These are phyloP conservation scores for Emmonsiellopsis sp. DNA, from an alignment of 2,329 filamentous ascomycete genomes.

Conservation along the genomic window DNA sequence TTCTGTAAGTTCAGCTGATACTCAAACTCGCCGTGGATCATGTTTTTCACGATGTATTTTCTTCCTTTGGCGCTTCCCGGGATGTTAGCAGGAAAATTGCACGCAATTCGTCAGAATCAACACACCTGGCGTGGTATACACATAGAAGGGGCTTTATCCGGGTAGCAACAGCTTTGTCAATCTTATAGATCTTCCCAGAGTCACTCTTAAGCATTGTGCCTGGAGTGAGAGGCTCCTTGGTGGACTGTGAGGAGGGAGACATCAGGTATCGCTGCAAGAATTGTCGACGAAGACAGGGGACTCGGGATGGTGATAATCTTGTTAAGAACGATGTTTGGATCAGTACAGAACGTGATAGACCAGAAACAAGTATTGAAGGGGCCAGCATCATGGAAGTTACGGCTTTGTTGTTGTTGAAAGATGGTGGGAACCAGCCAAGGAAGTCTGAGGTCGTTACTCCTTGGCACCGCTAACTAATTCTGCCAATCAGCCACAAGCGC, in stretches of 20 bases:
- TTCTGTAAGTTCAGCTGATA: conserved; percentile 22
- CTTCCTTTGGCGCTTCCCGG: conserved; percentile 6
- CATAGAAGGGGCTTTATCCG: conserved; percentile 1
- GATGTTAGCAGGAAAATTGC: no score
- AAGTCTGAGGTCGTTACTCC: no score
- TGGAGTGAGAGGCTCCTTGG: conserved; percentile 3
- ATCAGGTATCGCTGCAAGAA: not conserved
- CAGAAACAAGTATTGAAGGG: not conserved
- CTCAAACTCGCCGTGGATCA: conserved; percentile 21
- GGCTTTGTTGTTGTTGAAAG: no score
- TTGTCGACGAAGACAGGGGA: not conserved
- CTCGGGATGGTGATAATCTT: not conserved
- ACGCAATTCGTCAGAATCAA: not conserved
- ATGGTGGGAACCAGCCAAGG: no score
- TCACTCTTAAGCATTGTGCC: conserved; percentile 7
- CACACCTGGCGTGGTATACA: not conserved
- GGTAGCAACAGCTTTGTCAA: not conserved
- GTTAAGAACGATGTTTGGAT: not conserved
- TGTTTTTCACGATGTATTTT: conserved; percentile 14
- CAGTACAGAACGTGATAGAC: not conserved
- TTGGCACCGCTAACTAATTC: no score
- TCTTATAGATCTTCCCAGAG: conserved; percentile 5
- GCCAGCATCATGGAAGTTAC: not conserved
- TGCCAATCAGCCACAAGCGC: no score
- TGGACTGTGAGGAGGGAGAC: not conserved